phyloP scores from a whole-genome alignment of 352 stramenopile species.

The Pythium phragmiticola region DNA sequence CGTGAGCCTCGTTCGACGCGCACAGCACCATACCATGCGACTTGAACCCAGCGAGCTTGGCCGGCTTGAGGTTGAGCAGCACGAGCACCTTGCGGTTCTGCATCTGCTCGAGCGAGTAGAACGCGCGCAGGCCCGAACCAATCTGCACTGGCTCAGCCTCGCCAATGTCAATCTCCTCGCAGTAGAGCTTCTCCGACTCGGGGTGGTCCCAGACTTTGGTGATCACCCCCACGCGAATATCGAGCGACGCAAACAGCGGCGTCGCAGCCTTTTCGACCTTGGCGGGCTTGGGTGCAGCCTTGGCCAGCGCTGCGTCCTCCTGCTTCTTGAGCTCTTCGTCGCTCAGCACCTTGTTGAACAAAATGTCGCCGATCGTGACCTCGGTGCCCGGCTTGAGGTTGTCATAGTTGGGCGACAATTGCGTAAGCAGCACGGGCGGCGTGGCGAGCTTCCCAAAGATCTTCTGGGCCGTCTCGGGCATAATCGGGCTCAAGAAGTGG shows the following conservation, averaged over 20 bases:
- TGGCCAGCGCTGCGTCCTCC: conserved; percentile 44
- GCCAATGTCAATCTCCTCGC: conserved; percentile 99
- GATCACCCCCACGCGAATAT: conserved; percentile 83
- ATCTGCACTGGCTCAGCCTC: conserved; percentile 93
- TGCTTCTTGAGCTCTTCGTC: conserved; percentile 71
- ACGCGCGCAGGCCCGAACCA: conserved; percentile 92
- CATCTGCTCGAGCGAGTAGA: conserved; percentile 96
- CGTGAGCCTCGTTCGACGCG: conserved; percentile 82
- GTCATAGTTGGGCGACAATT: conserved; percentile 82
- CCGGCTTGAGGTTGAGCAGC: conserved; percentile 97
- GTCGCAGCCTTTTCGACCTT: conserved; percentile 70
- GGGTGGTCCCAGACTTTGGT: conserved; percentile 83
- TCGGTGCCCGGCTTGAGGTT: conserved; percentile 91
- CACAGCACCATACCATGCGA: conserved; percentile 98
- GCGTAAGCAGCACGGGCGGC: conserved; percentile 61
- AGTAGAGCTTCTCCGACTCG: conserved; percentile 95
- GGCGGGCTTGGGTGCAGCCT: conserved; percentile 45
- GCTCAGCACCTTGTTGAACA: conserved; percentile 93
- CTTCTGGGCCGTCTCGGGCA: conserved; percentile 84
- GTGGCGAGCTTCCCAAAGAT: conserved; percentile 97
- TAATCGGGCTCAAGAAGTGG: conserved; percentile 95
- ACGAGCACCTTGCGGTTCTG: conserved; percentile 94
- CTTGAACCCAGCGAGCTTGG: conserved; percentile 96
- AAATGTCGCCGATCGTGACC: conserved; percentile 91
- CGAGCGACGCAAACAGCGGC: conserved; percentile 74